Evolutionary conservation across 2,329 filamentous ascomycete genomes (phyloP).

Genomic region (Huntiella omanensis): DNA sequence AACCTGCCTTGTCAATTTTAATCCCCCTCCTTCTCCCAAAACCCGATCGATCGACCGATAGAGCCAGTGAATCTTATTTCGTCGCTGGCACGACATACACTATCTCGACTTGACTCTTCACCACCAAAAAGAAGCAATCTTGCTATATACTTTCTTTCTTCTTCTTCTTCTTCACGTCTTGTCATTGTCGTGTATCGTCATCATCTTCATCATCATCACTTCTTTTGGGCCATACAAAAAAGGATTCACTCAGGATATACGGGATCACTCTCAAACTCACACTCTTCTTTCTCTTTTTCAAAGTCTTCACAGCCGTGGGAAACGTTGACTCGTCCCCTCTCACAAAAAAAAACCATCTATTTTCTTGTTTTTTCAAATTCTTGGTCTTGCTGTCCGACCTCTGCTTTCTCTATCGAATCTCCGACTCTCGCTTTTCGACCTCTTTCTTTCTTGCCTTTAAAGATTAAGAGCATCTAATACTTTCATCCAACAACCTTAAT

Average conservation of each 20-base stretch:
- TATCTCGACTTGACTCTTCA: too few relatives aligned
- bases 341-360: not conserved
- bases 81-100: not conserved
- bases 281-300: not conserved
- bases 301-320: conserved; percentile 6
- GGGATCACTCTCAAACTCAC: conserved; percentile 1
- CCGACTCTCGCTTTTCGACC: not conserved
- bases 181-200: too few relatives aligned
- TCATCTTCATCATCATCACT: not conserved
- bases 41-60: not conserved
- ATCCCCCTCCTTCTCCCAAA: not conserved
- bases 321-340: conserved; percentile 8
- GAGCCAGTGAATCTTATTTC: conserved; percentile 1
- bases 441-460: not conserved
- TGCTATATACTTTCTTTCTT: not conserved
- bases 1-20: conserved; percentile 4
- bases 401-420: too few relatives aligned
- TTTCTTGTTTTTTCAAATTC: too few relatives aligned
- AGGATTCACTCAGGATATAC: conserved; percentile 1
- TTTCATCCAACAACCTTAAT: too few relatives aligned
- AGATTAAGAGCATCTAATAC: too few relatives aligned
- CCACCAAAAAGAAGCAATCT: too few relatives aligned
- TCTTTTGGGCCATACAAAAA: not conserved
- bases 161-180: not conserved
- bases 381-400: not conserved